phyloP scores from a whole-genome alignment of 495 filamentous ascomycete genomes.

The Podospora comata region DNA sequence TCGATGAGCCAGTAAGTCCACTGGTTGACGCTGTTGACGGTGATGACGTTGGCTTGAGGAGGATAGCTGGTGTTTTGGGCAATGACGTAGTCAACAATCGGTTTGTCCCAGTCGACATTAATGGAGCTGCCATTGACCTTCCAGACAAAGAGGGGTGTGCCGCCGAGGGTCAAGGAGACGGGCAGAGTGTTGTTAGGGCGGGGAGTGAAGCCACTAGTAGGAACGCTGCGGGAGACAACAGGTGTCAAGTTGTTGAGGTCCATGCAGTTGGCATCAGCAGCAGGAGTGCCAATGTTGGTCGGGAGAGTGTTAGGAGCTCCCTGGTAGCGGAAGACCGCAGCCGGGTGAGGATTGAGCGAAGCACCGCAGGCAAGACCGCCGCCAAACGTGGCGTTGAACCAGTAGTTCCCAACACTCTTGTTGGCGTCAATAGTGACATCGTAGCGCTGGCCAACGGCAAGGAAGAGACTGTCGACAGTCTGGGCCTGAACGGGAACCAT shows the following conservation, averaged over 20 bases:
- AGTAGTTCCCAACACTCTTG: constrained; percentile 54
- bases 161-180: constrained; percentile 24
- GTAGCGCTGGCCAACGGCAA: constrained; percentile 68
- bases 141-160: constrained; percentile 38
- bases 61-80: constrained; percentile 38
- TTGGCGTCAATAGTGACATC: constrained; percentile 65
- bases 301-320: constrained; percentile 30
- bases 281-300: constrained; percentile 27
- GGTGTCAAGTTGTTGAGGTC: constrained; percentile 36
- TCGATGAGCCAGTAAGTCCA: constrained; percentile 54
- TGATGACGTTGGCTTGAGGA: constrained; percentile 37
- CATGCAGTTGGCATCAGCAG: constrained; percentile 31
- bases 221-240: constrained; percentile 30
- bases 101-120: constrained; percentile 44
- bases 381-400: constrained; percentile 52
- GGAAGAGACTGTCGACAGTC: constrained; percentile 44
- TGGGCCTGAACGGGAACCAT: constrained; percentile 51
- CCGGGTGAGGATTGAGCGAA: constrained; percentile 30
- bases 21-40: constrained; percentile 35
- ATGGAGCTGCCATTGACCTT: constrained; percentile 41
- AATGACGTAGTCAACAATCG: constrained; percentile 39
- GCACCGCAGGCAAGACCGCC: constrained; percentile 31
- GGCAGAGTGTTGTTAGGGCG: constrained; percentile 31
- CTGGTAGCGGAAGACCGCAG: constrained; percentile 41
- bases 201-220: constrained; percentile 27